Percentiles rank a stretch among this genome's conserved stretches.
Conservation (phyloP, 768 basidiomycete genomes). For the Mycena polygramma region DNA sequence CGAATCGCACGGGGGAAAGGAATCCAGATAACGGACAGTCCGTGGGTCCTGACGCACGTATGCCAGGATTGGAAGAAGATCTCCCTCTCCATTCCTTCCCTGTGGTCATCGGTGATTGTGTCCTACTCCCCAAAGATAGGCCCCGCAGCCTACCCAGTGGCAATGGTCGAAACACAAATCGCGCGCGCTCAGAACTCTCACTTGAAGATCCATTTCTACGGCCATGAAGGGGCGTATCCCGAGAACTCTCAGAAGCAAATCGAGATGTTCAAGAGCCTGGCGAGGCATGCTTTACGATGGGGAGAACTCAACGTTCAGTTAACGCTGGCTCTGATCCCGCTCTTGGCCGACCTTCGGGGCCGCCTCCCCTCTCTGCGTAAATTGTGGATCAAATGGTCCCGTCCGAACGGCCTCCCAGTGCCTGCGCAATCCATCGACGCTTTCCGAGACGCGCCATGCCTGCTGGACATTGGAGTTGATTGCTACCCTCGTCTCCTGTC, state of each 20-base stretch:
- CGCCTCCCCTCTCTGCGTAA: neutral
- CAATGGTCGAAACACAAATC: slow-evolving; percentile 3
- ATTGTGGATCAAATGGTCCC: slow-evolving; percentile 8
- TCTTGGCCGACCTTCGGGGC: neutral
- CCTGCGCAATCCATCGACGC: neutral
- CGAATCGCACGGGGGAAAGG: too few species aligned
- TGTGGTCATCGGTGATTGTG: neutral
- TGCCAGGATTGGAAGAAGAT: slow-evolving; percentile 6
- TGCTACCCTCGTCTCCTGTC: neutral
- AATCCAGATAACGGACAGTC: neutral
- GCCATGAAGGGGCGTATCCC: neutral
- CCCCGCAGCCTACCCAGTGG: neutral
- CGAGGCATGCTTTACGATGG: slow-evolving; percentile 2
- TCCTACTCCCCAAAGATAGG: neutral
- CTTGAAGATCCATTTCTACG: slow-evolving; percentile 5
- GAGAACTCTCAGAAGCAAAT: neutral
- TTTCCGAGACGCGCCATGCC: neutral
- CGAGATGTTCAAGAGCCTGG: neutral
- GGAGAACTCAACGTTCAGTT: slow-evolving; percentile 2
- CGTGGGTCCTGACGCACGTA: slow-evolving; percentile 4
- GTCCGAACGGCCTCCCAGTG: neutral
- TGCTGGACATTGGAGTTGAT: neutral
- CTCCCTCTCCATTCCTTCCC: slow-evolving; percentile 9
- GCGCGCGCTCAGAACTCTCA: neutral
- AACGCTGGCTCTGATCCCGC: neutral